Evolutionary conservation across 2,329 filamentous ascomycete species (phyloP), one percentile per base, ranked within the genome.

Genomic region (Sarocladiaceae sp.): DNA sequence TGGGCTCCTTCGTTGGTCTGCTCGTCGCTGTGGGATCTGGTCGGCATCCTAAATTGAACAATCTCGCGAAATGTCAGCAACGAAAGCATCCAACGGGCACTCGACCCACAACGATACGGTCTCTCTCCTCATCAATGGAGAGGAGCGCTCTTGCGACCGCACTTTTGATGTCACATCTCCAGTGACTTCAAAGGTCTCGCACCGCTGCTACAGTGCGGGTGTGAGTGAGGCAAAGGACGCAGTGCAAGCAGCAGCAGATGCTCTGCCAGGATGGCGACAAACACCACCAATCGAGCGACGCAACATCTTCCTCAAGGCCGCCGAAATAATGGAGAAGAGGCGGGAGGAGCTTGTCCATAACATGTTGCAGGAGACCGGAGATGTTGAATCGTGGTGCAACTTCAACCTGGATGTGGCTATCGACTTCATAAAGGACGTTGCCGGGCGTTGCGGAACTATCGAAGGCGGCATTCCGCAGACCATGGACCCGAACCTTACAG

Each of bases 291-390:
- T 72, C 22, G 63, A 75, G 22, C 85, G 87, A 35, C 83, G 88
- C 31, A 80, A 86, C 57, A 82, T 95, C 57, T 76, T 95, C 54
- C 71, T 87, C 53, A 83, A 82, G 63, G 84, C 87, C 0, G 84
- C 86, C 10, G 80, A 84, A 8, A 68, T 91, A 47, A 71, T 92
- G 55, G 72, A 80, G 36, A 67, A 65, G 26, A 79, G 86, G 8
- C 71, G 72, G 20, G 76, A 81, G 6, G 87, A 91, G 65, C 66
- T 90, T 17, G 70, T 67, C 10, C 62, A 72, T 26, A 85, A 84
- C 65, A 82, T 87, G 73, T 68, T 72, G 52, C 59, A 67, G 3
- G 79, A 83, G 65, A 78, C 74, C 1, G 74, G 67, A 25, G 68
- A 62, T 35, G 55, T 64, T 20, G 53, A 52, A 22, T 54, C 52